phyloP scores from a whole-genome alignment of 805 yeast species.

The Teunomyces cretensis region DNA sequence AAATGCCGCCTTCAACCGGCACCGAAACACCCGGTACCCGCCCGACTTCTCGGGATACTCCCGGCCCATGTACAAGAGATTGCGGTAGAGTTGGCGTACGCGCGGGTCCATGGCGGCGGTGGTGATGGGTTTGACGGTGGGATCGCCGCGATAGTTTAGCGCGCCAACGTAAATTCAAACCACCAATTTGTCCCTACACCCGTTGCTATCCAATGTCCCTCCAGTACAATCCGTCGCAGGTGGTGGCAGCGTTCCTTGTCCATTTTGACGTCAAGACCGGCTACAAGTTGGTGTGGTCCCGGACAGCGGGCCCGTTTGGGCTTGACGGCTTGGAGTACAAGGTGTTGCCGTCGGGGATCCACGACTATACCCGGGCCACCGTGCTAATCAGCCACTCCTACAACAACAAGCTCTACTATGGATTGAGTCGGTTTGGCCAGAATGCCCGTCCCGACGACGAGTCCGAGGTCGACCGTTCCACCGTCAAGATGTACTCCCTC shows the following conservation, averaged over 20 bases:
- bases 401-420: constrained; percentile 28
- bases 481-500: constrained; percentile 61
- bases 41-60: constrained; percentile 35
- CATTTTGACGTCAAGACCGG: constrained; percentile 37
- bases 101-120: constrained; percentile 23
- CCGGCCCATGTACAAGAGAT: constrained; percentile 32
- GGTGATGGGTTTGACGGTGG: too few relatives aligned
- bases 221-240: constrained; percentile 19
- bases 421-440: constrained; percentile 35
- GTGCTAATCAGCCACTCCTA: constrained; percentile 30
- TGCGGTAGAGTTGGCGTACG: constrained; percentile 23
- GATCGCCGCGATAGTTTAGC: too few relatives aligned
- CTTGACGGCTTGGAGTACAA: constrained; percentile 39
- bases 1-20: constrained; percentile 19
- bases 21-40: constrained; percentile 25
- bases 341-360: constrained; percentile 42
- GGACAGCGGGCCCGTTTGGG: constrained; percentile 16
- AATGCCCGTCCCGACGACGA: constrained; percentile 7
- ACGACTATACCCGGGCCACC: constrained; percentile 29
- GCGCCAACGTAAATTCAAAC: neutral
- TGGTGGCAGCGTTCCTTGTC: constrained; percentile 32
- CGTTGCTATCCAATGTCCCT: neutral
- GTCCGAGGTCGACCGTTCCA: constrained; percentile 7
- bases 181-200: neutral
- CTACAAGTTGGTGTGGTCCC: constrained; percentile 38